phyloP scores from a whole-genome alignment of 2,329 filamentous ascomycete genomes.

The Fusarium sp. region DNA sequence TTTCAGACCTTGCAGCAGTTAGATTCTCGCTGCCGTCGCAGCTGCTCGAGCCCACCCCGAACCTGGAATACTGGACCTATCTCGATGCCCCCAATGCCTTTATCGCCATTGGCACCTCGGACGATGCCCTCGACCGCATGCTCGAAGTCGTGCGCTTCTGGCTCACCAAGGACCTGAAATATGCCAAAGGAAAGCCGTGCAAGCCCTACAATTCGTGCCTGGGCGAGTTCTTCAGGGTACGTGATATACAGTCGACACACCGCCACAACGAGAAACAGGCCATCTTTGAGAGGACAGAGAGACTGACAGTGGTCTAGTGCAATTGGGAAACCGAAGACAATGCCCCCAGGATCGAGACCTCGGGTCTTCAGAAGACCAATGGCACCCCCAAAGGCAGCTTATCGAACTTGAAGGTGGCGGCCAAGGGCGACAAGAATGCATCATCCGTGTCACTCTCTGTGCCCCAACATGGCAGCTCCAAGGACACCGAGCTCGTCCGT shows the following conservation, averaged over 20 bases:
- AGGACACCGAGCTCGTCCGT: slow-evolving; percentile 70
- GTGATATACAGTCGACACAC: slow-evolving; percentile 46
- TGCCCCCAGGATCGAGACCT: slow-evolving; percentile 72
- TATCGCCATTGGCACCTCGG: slow-evolving; percentile 83
- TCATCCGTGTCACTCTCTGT: slow-evolving; percentile 65
- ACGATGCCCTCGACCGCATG: slow-evolving; percentile 93
- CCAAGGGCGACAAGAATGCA: slow-evolving; percentile 58
- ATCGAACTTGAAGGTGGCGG: slow-evolving; percentile 60
- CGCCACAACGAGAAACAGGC: neutral
- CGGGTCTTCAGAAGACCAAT: slow-evolving; percentile 50
- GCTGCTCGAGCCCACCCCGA: slow-evolving; percentile 94
- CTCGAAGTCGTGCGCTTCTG: slow-evolving; percentile 94
- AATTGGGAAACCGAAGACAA: slow-evolving; percentile 94
- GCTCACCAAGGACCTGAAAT: slow-evolving; percentile 99
- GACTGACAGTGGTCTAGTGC: slow-evolving; percentile 67
- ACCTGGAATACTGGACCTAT: slow-evolving; percentile 99
- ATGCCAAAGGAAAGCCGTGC: slow-evolving; percentile 97
- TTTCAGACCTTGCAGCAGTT: slow-evolving; percentile 93
- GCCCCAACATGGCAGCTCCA: slow-evolving; percentile 58
- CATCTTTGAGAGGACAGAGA: slow-evolving; percentile 1
- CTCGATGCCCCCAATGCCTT: slow-evolving; percentile 95
- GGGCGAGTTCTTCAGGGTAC: slow-evolving; percentile 95
- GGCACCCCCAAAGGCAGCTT: slow-evolving; percentile 56
- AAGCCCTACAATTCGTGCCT: slow-evolving; percentile 98
- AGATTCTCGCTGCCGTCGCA: slow-evolving; percentile 97